Conservation (phyloP, 2,329 filamentous ascomycete species). For the Cladosporium halotolerans region DNA sequence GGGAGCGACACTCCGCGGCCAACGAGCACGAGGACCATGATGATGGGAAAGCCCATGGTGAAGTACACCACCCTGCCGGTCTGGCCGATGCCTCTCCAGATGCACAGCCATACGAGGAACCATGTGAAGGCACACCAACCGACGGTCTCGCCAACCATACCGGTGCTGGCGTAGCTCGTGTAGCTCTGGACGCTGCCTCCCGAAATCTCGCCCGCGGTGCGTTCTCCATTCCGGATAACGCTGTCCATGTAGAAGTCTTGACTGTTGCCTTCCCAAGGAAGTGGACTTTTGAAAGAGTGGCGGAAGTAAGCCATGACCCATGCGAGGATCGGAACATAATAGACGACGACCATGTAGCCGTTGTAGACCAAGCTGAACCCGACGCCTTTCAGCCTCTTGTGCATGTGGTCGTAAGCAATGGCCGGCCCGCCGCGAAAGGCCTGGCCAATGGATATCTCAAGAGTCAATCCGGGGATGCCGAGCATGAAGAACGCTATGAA, state of each 20-base stretch:
- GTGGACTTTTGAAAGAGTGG: slow-evolving; percentile 47
- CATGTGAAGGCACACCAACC: slow-evolving; percentile 55
- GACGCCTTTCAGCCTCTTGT: slow-evolving; percentile 48
- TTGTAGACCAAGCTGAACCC: slow-evolving; percentile 49
- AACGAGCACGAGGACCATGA: slow-evolving; percentile 51
- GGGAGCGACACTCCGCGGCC: slow-evolving; percentile 50
- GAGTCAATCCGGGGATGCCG: slow-evolving; percentile 50
- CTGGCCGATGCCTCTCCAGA: slow-evolving; percentile 52
- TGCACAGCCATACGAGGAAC: slow-evolving; percentile 55
- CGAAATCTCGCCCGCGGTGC: slow-evolving; percentile 30
- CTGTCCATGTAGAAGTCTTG: slow-evolving; percentile 48
- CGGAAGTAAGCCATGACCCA: slow-evolving; percentile 58
- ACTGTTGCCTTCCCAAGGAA: slow-evolving; percentile 48
- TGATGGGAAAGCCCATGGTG: slow-evolving; percentile 54
- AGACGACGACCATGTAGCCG: slow-evolving; percentile 49
- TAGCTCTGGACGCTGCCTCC: slow-evolving; percentile 40
- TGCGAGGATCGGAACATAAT: slow-evolving; percentile 52
- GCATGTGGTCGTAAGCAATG: slow-evolving; percentile 39
- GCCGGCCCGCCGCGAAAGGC: slow-evolving; percentile 40
- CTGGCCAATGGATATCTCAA: slow-evolving; percentile 49
- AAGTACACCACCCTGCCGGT: slow-evolving; percentile 57
- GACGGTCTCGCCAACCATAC: slow-evolving; percentile 50
- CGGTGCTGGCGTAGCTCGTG: slow-evolving; percentile 42
- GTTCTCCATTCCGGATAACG: slow-evolving; percentile 44
- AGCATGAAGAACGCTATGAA: slow-evolving; percentile 48